Evolutionary conservation across 2,329 filamentous ascomycete species (phyloP).

Genomic region (Aureobasidium uvarum): DNA sequence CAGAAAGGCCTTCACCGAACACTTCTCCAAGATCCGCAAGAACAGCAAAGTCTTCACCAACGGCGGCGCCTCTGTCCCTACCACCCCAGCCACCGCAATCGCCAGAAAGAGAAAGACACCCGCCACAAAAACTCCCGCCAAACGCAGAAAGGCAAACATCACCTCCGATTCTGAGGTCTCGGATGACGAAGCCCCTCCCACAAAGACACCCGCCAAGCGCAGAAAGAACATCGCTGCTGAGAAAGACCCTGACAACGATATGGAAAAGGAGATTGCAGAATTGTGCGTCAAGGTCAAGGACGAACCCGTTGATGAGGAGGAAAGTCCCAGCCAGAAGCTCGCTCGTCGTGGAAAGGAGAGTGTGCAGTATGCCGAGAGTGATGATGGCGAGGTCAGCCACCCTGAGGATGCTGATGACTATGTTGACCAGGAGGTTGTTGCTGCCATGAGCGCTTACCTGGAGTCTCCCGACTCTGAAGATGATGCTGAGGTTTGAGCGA

Average conservation of each 20-base stretch:
- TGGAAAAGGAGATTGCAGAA: constrained; percentile 45
- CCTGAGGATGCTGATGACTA: constrained; percentile 49
- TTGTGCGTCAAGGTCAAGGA: constrained; percentile 54
- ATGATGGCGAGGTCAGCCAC: constrained; percentile 48
- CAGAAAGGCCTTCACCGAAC: constrained; percentile 28
- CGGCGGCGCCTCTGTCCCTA: neutral
- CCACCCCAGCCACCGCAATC: neutral
- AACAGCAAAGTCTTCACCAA: neutral
- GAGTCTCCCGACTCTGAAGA: neutral
- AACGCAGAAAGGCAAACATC: constrained; percentile 45
- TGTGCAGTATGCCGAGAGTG: constrained; percentile 38
- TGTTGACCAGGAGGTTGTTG: neutral
- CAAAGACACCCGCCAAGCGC: constrained; percentile 4
- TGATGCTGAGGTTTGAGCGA: neutral
- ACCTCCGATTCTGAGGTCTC: constrained; percentile 61
- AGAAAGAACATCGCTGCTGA: neutral
- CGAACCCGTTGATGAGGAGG: constrained; percentile 47
- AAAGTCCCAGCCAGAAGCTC: constrained; percentile 53
- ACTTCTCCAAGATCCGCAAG: constrained; percentile 29
- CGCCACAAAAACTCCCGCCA: neutral
- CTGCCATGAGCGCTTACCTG: neutral
- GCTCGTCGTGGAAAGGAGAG: constrained; percentile 42
- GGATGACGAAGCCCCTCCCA: constrained; percentile 40
- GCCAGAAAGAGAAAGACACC: neutral
- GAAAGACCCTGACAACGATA: constrained; percentile 46